Evolutionary conservation across 495 filamentous ascomycete species (phyloP), one percentile per base, ranked within the genome.

Genomic region (Annulohypoxylon moriforme): DNA sequence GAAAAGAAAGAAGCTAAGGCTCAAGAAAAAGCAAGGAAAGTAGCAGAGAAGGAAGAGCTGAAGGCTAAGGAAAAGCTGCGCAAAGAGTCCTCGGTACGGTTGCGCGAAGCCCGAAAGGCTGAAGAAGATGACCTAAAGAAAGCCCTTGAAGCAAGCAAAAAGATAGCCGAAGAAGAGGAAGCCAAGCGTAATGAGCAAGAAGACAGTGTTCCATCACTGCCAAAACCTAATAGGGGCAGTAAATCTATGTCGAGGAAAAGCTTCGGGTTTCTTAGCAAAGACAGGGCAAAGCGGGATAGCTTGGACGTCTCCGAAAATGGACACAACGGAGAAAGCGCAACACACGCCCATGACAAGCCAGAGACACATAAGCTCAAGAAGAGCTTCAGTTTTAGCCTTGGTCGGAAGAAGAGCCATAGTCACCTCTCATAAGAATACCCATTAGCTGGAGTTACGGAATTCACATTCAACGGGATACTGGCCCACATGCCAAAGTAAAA

Each of bases 1-100:
- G 85, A 85, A 52, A 88, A 87, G 80, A 86, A 85, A 20, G 88
- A 88, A 20, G 89, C 90, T 24, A 94, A 91, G 72, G 90, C 91
- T 38, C 84, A 82, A 60, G 85, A 88, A 60, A 93, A 89, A 73
- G 85, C 83, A 4, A 71, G 68, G 9, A 78, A 73, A 18, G 20
- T 67, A 9, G 86, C 88, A 1, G 87, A 91, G 70, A 87, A 88
- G 67, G 88, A 88, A 40, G 84, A 88, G 62, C 91, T 89, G 69
- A 91, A 92, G 31, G 73, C 85, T 10, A 89, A 92, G 24, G 80
- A 82, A 42, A 84, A 84, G 67, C 76, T 81, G 67, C 80, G 78
- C 20, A 72, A 75, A 34, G 82, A 86, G 27, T 69, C 71, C 5
- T 70, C 72, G 4, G 64, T 72, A 1, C 72, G 74, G 59, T 27